phyloP scores from a whole-genome alignment of 2,329 filamentous ascomycete species.

The Neurospora sp. region DNA sequence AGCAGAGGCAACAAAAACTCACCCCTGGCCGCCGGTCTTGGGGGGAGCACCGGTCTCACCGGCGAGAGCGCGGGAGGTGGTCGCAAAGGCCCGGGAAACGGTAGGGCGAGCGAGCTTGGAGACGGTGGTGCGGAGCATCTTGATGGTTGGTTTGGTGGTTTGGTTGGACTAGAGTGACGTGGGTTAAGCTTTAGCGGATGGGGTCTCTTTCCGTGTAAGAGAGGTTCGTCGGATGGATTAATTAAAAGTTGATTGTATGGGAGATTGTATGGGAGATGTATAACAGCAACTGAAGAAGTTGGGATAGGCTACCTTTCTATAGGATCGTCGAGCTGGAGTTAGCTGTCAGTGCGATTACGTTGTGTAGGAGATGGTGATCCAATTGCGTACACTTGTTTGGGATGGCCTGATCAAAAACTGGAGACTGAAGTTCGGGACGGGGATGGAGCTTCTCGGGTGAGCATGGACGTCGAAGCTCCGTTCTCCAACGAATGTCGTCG shows the following conservation, averaged over 20 bases:
- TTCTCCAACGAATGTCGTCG: background rate
- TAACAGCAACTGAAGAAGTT: background rate
- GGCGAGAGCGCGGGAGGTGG: slow-evolving; percentile 55
- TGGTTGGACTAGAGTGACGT: slow-evolving; percentile 1
- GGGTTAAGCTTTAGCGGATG: slow-evolving; percentile 5
- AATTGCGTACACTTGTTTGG: slow-evolving; percentile 1
- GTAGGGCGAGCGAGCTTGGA: slow-evolving; percentile 44
- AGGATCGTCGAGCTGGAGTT: background rate
- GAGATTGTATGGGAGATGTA: background rate
- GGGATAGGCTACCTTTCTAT: background rate
- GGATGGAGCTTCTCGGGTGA: slow-evolving; percentile 9
- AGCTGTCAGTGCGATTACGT: background rate
- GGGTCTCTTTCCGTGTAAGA: background rate
- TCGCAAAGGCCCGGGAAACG: slow-evolving; percentile 50
- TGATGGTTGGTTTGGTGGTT: slow-evolving; percentile 18
- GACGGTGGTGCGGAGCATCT: slow-evolving; percentile 60
- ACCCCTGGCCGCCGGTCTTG: slow-evolving; percentile 44
- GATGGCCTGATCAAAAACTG: slow-evolving; percentile 12
- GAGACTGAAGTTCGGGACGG: slow-evolving; percentile 1
- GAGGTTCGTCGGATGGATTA: background rate
- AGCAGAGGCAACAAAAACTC: slow-evolving; percentile 21
- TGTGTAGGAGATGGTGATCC: background rate
- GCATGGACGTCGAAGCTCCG: slow-evolving; percentile 11
- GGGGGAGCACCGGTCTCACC: slow-evolving; percentile 60
- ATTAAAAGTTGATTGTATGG: background rate